phyloP scores from a whole-genome alignment of 1,284 basidiomycete genomes.

The Malassezia furfur region DNA sequence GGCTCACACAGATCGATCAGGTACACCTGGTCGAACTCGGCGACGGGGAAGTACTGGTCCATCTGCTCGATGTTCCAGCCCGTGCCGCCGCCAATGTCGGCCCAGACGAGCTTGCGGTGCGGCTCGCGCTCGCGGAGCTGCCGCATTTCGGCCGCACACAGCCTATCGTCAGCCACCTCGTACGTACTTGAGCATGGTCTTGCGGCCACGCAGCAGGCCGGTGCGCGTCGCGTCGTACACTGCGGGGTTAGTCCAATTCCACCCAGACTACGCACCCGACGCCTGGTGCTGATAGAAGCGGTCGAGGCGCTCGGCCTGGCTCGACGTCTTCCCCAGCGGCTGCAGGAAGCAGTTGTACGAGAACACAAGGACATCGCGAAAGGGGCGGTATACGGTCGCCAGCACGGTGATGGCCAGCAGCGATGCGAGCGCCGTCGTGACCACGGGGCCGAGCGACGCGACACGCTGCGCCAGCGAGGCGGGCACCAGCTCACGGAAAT shows the following conservation, averaged over 20 bases:
- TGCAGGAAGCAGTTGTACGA: conserved; percentile 47
- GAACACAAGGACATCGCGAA: conserved; percentile 33
- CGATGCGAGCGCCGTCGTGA: conserved; percentile 13
- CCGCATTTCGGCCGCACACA: conserved; percentile 62
- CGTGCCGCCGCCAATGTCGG: conserved; percentile 73
- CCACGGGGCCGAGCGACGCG: conserved; percentile 18
- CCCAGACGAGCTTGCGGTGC: conserved; percentile 60
- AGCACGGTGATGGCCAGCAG: conserved; percentile 20
- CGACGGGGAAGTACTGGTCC: conserved; percentile 59
- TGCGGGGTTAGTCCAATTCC: background rate
- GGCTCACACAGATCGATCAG: conserved; percentile 68
- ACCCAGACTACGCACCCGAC: conserved; percentile 20
- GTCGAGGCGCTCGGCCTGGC: conserved; percentile 45
- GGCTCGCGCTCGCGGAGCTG: conserved; percentile 50
- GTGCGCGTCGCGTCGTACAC: conserved; percentile 46
- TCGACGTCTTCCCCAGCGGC: conserved; percentile 42
- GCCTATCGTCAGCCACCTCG: conserved; percentile 47
- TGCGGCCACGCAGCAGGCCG: conserved; percentile 42
- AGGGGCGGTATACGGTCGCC: conserved; percentile 23
- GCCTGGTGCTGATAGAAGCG: conserved; percentile 45
- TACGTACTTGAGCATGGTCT: conserved; percentile 45
- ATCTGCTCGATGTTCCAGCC: conserved; percentile 75
- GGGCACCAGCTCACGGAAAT: background rate
- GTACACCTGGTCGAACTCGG: conserved; percentile 55
- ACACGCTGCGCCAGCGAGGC: conserved; percentile 1